These are phyloP conservation scores for Claviceps humidiphila DNA, from an alignment of 2,329 filamentous ascomycete species.

Conservation along the genomic window DNA sequence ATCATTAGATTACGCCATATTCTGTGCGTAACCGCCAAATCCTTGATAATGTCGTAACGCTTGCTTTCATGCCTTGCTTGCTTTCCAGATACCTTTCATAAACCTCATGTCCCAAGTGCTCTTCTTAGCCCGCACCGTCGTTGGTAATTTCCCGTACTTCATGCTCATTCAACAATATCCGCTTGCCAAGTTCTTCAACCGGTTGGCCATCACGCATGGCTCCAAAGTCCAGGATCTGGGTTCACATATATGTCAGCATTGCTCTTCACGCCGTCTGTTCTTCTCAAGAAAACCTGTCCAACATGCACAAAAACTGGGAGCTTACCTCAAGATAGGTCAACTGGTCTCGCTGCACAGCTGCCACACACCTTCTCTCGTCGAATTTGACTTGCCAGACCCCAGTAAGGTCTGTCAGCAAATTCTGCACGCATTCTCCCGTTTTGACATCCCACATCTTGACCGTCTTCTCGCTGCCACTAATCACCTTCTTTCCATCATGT, in stretches of 20 bases:
- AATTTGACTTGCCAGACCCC: slow-evolving; percentile 99
- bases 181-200: slow-evolving; percentile 61
- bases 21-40: neutral
- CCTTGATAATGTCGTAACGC: slow-evolving; percentile 1
- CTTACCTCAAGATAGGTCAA: slow-evolving; percentile 92
- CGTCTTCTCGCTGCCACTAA: slow-evolving; percentile 87
- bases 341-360: slow-evolving; percentile 84
- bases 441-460: slow-evolving; percentile 98
- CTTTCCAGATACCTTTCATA: neutral
- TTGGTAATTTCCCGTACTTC: slow-evolving; percentile 39
- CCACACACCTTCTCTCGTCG: slow-evolving; percentile 87
- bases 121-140: slow-evolving; percentile 21
- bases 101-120: neutral
- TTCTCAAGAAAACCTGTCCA: too few species aligned
- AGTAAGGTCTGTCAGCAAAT: slow-evolving; percentile 81
- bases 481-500: slow-evolving; percentile 91
- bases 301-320: slow-evolving; percentile 3
- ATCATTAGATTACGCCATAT: slow-evolving; percentile 1
- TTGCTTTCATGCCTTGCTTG: neutral
- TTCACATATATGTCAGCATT: neutral
- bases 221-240: slow-evolving; percentile 89
- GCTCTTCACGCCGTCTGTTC: neutral
- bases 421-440: slow-evolving; percentile 82
- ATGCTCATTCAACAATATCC: slow-evolving; percentile 52
- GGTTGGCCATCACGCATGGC: slow-evolving; percentile 80